phyloP scores from a whole-genome alignment of 1,139 yeast species.

The Ogataea hybrid region DNA sequence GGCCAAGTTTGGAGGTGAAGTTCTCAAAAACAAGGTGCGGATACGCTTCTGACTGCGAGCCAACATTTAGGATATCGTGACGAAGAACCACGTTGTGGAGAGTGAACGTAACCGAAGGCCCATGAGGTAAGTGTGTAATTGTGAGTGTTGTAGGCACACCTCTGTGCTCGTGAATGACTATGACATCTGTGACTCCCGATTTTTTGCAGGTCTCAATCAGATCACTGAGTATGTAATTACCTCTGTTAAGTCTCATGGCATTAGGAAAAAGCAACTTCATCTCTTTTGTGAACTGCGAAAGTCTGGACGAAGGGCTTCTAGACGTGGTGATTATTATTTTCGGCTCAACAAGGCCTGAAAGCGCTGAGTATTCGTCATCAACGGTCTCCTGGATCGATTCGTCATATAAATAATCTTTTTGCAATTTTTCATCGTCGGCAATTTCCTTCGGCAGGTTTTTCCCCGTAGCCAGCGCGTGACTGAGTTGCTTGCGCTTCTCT shows the following conservation, averaged over 20 bases:
- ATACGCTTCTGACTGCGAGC: constrained; percentile 85
- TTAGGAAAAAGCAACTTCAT: constrained; percentile 87
- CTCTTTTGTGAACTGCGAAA: constrained; percentile 91
- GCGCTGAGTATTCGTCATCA: constrained; percentile 89
- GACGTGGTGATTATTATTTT: constrained; percentile 90
- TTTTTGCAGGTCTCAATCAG: constrained; percentile 77
- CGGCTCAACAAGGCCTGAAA: constrained; percentile 92
- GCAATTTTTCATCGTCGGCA: constrained; percentile 81
- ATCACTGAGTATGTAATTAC: constrained; percentile 84
- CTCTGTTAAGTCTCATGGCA: constrained; percentile 85
- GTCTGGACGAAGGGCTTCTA: constrained; percentile 81
- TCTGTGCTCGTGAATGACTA: constrained; percentile 91
- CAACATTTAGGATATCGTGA: constrained; percentile 85
- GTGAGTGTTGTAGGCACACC: constrained; percentile 97
- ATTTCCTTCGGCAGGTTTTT: constrained; percentile 85
- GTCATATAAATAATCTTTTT: constrained; percentile 81
- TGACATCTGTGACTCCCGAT: constrained; percentile 74
- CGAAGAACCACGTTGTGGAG: constrained; percentile 91
- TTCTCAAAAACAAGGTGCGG: constrained; percentile 95
- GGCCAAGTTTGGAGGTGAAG: constrained; percentile 80
- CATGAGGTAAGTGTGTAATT: constrained; percentile 94
- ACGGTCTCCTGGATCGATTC: constrained; percentile 51
- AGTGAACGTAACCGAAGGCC: constrained; percentile 94
- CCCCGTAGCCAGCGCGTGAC: constrained; percentile 88
- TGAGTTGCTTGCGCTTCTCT: constrained; percentile 82